Evolutionary conservation across 129 eudicot genomes (phyloP).

Genomic region (Tanacetum coccineum): DNA sequence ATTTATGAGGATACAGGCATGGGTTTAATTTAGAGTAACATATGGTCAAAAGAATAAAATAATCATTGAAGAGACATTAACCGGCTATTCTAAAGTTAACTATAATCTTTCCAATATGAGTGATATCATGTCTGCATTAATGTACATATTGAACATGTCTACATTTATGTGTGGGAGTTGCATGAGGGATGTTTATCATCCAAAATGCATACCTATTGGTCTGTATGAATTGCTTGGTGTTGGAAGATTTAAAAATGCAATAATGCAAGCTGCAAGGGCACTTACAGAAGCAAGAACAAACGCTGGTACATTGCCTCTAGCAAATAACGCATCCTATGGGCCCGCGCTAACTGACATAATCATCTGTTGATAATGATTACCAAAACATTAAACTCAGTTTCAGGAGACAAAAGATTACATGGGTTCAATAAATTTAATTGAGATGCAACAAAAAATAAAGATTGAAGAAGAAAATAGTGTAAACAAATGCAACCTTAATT

Average conservation of each 20-base stretch:
- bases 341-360: slow-evolving; percentile 97
- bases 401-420: slow-evolving; percentile 1
- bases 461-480: no score
- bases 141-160: slow-evolving; percentile 26
- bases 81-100: slow-evolving; percentile 15
- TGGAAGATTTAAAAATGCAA: slow-evolving; percentile 75
- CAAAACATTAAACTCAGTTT: not conserved
- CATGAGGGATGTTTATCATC: slow-evolving; percentile 38
- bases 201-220: slow-evolving; percentile 72
- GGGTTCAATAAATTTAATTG: no score
- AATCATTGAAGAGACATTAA: not conserved
- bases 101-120: slow-evolving; percentile 23
- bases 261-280: slow-evolving; percentile 78
- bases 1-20: slow-evolving; percentile 4
- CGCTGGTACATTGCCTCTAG: slow-evolving; percentile 92
- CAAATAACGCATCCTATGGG: slow-evolving; percentile 96
- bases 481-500: no score
- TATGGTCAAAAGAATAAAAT: slow-evolving; percentile 11
- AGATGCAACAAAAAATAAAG: no score
- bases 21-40: not conserved
- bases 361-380: slow-evolving; percentile 47
- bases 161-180: slow-evolving; percentile 15
- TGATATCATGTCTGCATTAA: slow-evolving; percentile 13
- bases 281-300: slow-evolving; percentile 82
- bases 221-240: slow-evolving; percentile 52